A percentile compares a stretch with the other conserved stretches of the same genome.
phyloP scores from a whole-genome alignment of 805 yeast genomes.

The Metschnikowia lochheadii region DNA sequence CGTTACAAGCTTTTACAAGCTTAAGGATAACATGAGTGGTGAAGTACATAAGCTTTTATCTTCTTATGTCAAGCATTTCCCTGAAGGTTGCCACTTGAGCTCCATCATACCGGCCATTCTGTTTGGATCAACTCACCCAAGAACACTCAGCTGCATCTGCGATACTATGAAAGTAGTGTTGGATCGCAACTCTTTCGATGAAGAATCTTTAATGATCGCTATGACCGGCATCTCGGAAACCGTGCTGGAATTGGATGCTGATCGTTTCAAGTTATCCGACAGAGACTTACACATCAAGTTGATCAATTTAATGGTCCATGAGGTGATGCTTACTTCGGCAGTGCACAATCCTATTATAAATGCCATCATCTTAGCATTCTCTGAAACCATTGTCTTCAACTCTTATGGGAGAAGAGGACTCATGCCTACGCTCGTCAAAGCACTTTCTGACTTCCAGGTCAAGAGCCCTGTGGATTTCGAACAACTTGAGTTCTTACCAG shows the following conservation, averaged over 20 bases:
- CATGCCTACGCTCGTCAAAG: slow-evolving; percentile 53
- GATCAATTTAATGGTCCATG: slow-evolving; percentile 48
- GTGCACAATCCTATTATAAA: slow-evolving; percentile 23
- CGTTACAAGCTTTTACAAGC: slow-evolving; percentile 38
- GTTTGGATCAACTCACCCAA: slow-evolving; percentile 21
- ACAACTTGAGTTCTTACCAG: slow-evolving; percentile 46
- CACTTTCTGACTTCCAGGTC: slow-evolving; percentile 44
- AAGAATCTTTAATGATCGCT: slow-evolving; percentile 7
- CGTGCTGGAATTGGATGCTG: slow-evolving; percentile 57
- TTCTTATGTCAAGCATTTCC: slow-evolving; percentile 12
- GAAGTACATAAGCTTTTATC: slow-evolving; percentile 19
- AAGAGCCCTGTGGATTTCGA: slow-evolving; percentile 32
- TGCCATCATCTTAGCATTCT: slow-evolving; percentile 29
- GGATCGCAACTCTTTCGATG: neutral
- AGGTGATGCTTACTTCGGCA: slow-evolving; percentile 37
- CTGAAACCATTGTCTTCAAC: slow-evolving; percentile 42
- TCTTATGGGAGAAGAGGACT: slow-evolving; percentile 64
- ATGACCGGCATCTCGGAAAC: slow-evolving; percentile 38
- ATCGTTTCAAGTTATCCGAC: slow-evolving; percentile 62
- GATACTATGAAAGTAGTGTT: slow-evolving; percentile 17
- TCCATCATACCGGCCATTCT: slow-evolving; percentile 11
- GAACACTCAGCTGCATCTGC: slow-evolving; percentile 25
- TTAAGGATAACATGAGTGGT: slow-evolving; percentile 38
- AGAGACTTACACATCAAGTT: slow-evolving; percentile 56
- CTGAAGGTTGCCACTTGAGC: neutral